phyloP scores from a whole-genome alignment of 306 rosid species.

The Ammopiptanthus mongolicus region DNA sequence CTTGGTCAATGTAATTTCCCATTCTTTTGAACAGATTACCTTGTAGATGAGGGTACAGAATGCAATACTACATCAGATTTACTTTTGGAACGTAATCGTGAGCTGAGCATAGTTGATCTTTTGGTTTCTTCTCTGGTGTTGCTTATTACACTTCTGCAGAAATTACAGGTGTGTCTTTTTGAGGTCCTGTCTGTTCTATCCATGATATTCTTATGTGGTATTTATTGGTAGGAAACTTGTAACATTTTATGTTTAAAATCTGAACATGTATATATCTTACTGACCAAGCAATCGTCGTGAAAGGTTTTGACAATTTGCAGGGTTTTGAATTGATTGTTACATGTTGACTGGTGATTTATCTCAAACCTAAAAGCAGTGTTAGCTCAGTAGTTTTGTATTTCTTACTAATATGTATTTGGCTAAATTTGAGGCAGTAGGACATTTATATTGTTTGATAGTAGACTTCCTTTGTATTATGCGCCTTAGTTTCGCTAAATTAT shows the following conservation, averaged over 20 bases:
- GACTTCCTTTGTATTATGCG: background rate
- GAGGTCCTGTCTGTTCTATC: background rate
- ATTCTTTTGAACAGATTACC: slow-evolving; percentile 70
- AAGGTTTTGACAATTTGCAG: background rate
- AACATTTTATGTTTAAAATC: background rate
- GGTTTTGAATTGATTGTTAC: slow-evolving; percentile 8
- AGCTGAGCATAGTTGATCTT: slow-evolving; percentile 83
- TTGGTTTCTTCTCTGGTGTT: slow-evolving; percentile 79
- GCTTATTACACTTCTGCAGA: slow-evolving; percentile 70
- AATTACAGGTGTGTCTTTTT: slow-evolving; percentile 62
- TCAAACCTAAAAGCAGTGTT: background rate
- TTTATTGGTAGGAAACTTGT: background rate
- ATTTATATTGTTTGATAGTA: slow-evolving; percentile 1
- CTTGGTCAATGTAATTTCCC: slow-evolving; percentile 13
- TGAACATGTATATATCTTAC: background rate
- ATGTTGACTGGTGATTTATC: slow-evolving; percentile 16
- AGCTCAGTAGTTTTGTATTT: background rate
- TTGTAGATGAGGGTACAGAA: slow-evolving; percentile 97
- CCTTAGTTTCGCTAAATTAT: background rate
- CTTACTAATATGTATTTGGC: background rate
- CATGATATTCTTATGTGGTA: background rate
- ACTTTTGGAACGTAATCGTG: slow-evolving; percentile 83
- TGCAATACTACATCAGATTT: slow-evolving; percentile 92
- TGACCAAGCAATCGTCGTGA: background rate
- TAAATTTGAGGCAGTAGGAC: background rate